Evolutionary conservation across 1,284 basidiomycete genomes (phyloP).

Genomic region (Laetiporus sulphureus): DNA sequence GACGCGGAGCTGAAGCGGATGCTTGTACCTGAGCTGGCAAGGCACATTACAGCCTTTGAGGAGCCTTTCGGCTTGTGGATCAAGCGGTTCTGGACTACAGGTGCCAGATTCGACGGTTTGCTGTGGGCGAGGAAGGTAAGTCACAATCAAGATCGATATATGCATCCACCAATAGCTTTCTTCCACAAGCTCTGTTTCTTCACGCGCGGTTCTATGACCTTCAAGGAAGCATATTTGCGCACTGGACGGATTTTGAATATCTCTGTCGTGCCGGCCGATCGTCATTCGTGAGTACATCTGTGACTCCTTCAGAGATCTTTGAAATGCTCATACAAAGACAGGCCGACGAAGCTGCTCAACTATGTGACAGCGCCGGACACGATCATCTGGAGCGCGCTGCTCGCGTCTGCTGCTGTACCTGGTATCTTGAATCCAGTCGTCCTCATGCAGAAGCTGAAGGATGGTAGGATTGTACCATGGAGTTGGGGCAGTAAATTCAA

Average conservation of each 20-base stretch:
- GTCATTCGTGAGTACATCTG: conserved; percentile 70
- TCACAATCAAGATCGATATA: not conserved
- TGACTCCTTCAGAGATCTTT: not conserved
- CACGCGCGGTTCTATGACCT: conserved; percentile 91
- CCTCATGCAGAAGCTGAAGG: conserved; percentile 86
- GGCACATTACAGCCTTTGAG: conserved; percentile 87
- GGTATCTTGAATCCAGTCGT: conserved; percentile 86
- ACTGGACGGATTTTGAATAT: conserved; percentile 94
- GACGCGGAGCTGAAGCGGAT: conserved; percentile 81
- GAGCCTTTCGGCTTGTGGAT: conserved; percentile 79
- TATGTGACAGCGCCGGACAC: conserved; percentile 94
- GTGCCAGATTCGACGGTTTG: conserved; percentile 90
- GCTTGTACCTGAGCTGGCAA: conserved; percentile 77
- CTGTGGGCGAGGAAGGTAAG: conserved; percentile 86
- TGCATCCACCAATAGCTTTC: not conserved
- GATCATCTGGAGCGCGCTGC: conserved; percentile 69
- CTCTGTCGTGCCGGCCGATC: conserved; percentile 90
- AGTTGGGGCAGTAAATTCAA: conserved; percentile 92
- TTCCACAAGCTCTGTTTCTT: conserved; percentile 58
- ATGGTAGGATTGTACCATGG: conserved; percentile 85
- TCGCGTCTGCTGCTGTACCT: conserved; percentile 82
- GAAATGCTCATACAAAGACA: conserved; percentile 23
- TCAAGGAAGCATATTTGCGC: conserved; percentile 89
- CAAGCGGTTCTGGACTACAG: conserved; percentile 78
- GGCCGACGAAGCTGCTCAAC: conserved; percentile 92